Conservation (phyloP, 352 stramenopile species). For the Phytophthora meadii region DNA sequence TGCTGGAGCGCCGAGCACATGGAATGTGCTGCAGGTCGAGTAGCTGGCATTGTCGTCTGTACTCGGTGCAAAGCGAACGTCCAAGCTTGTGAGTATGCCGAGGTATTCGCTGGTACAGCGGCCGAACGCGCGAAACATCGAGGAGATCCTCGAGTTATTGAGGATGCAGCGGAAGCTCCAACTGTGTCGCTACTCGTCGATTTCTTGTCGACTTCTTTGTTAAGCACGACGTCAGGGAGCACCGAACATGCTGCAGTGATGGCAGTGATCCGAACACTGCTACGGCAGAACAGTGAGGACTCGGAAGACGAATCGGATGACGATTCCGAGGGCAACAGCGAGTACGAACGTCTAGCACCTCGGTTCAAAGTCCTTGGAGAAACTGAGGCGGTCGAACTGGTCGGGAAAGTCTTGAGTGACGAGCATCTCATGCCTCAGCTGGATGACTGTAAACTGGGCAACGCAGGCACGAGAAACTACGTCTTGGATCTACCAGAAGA, state of each 20-base stretch:
- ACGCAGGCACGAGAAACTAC: conserved; percentile 24
- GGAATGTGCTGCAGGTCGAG: conserved; percentile 31
- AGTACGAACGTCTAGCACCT: background rate
- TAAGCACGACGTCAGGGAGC: conserved; percentile 12
- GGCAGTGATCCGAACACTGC: conserved; percentile 29
- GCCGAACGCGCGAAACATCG: conserved; percentile 23
- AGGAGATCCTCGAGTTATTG: conserved; percentile 24
- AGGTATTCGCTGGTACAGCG: conserved; percentile 31
- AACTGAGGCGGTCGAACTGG: conserved; percentile 9
- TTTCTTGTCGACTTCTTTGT: conserved; percentile 27
- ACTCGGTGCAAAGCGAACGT: conserved; percentile 50
- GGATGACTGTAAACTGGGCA: conserved; percentile 28
- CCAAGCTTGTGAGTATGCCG: conserved; percentile 52
- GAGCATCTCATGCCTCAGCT: conserved; percentile 13
- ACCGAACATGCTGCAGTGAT: conserved; percentile 24
- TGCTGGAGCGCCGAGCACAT: conserved; percentile 43
- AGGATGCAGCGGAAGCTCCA: conserved; percentile 4
- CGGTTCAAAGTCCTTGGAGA: conserved; percentile 16
- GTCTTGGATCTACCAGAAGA: conserved; percentile 27
- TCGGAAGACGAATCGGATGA: conserved; percentile 8
- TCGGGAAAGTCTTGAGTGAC: conserved; percentile 17
- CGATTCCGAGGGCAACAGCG: conserved; percentile 1
- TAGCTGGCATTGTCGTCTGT: conserved; percentile 53
- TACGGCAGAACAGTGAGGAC: conserved; percentile 8
- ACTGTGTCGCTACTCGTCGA: conserved; percentile 29